A percentile compares a stretch with the other conserved stretches of the same genome.
phyloP scores from a whole-genome alignment of 2,329 filamentous ascomycete genomes.

The Fusarium nurragi region DNA sequence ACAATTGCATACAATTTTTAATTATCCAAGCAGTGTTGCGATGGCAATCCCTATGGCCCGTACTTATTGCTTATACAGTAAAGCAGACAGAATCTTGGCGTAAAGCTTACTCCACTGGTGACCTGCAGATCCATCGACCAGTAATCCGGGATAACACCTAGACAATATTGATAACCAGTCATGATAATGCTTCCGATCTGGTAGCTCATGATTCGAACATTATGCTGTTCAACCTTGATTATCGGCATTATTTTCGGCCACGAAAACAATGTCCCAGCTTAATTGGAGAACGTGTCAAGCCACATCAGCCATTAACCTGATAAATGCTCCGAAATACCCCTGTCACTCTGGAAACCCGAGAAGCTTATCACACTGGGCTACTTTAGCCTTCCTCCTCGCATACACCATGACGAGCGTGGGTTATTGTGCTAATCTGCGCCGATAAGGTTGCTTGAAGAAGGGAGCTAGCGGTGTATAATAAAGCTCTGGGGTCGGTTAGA shows the following conservation, averaged over 20 bases:
- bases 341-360: constrained; percentile 22
- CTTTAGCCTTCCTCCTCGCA: constrained; percentile 3
- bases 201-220: neutral
- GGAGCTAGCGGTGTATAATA: neutral
- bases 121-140: no score
- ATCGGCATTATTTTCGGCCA: neutral
- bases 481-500: neutral
- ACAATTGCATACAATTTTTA: no score
- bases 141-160: no score
- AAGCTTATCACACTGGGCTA: constrained; percentile 1
- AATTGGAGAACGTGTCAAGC: neutral
- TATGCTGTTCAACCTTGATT: neutral
- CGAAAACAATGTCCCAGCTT: neutral
- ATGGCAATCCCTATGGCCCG: no score
- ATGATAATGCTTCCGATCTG: no score
- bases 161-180: no score
- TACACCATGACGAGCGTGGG: constrained; percentile 4
- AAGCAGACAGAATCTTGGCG: no score
- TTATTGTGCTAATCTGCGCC: constrained; percentile 12
- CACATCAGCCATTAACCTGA: neutral
- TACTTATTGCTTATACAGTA: no score
- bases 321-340: neutral
- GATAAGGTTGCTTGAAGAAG: neutral
- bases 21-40: no score
- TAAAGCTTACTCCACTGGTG: no score